phyloP scores from a whole-genome alignment of 179 eudicot genomes.

The Amaranthus tricolor region DNA sequence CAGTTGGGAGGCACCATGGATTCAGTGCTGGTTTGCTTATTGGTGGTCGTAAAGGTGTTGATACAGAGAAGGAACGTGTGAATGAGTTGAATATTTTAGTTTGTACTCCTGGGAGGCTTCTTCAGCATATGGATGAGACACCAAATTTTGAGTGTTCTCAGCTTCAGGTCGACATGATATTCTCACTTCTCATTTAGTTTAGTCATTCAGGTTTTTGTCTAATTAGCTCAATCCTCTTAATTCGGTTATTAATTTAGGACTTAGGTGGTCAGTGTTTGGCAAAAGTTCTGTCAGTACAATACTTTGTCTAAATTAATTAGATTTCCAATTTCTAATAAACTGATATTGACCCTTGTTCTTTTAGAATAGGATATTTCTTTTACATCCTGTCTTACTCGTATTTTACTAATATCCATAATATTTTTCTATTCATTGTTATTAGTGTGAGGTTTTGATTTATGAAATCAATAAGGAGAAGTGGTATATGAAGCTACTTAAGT shows the following conservation, averaged over 20 bases:
- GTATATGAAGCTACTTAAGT: not conserved
- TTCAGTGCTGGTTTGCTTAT: constrained; percentile 91
- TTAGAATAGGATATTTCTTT: not conserved
- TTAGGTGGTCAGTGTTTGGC: constrained; percentile 2
- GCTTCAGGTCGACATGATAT: constrained; percentile 64
- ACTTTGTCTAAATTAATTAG: not conserved
- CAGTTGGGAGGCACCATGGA: constrained; percentile 75
- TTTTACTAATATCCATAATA: not conserved
- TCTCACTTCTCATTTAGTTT: not conserved
- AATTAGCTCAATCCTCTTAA: not conserved
- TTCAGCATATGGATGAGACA: constrained; percentile 92
- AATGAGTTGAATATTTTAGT: constrained; percentile 75
- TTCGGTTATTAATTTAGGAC: not conserved
- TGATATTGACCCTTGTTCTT: not conserved
- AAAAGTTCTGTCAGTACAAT: not conserved
- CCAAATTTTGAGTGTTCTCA: constrained; percentile 92
- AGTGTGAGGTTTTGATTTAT: not conserved
- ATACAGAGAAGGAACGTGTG: constrained; percentile 74
- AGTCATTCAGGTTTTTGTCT: not conserved
- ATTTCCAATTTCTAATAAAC: not conserved
- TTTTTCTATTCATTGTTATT: too few species aligned
- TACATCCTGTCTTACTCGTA: not conserved
- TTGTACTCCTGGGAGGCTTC: constrained; percentile 93
- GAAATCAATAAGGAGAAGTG: not conserved
- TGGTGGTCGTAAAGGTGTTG: constrained; percentile 86